phyloP scores from a whole-genome alignment of 2,329 filamentous ascomycete species.

The Cladosporium sp. region DNA sequence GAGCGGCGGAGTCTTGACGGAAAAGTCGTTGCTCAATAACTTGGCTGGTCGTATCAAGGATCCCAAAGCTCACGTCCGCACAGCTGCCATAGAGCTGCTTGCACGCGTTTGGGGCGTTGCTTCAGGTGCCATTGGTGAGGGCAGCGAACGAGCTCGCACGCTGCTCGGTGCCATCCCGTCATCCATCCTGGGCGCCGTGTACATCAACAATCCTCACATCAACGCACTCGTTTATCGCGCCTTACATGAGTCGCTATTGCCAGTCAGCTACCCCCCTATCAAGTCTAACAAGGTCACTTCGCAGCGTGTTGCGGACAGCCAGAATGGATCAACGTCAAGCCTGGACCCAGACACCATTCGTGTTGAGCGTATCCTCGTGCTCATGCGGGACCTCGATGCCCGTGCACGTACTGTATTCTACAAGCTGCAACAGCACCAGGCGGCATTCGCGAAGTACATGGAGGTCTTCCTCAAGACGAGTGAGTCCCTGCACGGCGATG shows the following conservation, averaged over 20 bases:
- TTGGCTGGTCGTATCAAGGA: conserved; percentile 87
- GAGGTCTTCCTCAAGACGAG: conserved; percentile 75
- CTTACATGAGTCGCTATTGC: conserved; percentile 81
- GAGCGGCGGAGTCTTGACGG: conserved; percentile 66
- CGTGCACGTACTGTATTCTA: conserved; percentile 84
- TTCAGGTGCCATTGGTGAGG: conserved; percentile 74
- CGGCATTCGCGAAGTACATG: conserved; percentile 65
- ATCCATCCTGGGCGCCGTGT: conserved; percentile 79
- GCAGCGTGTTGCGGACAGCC: conserved; percentile 57
- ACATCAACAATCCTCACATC: conserved; percentile 81
- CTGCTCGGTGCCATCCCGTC: conserved; percentile 79
- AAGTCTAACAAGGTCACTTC: conserved; percentile 44
- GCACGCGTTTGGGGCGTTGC: conserved; percentile 92
- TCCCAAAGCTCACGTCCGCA: conserved; percentile 70
- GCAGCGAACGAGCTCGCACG: conserved; percentile 66
- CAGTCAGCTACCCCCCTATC: conserved; percentile 74
- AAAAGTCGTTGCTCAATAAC: conserved; percentile 71
- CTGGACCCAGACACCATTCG: conserved; percentile 70
- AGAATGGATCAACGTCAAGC: conserved; percentile 34
- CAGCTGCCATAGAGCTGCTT: conserved; percentile 78
- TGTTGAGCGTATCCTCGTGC: conserved; percentile 73
- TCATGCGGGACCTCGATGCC: conserved; percentile 70
- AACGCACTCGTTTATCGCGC: conserved; percentile 79
- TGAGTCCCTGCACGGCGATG: conserved; percentile 82
- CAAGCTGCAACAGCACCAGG: conserved; percentile 72